Conservation (phyloP, 441 rosid species). For the Populus hybrid region DNA sequence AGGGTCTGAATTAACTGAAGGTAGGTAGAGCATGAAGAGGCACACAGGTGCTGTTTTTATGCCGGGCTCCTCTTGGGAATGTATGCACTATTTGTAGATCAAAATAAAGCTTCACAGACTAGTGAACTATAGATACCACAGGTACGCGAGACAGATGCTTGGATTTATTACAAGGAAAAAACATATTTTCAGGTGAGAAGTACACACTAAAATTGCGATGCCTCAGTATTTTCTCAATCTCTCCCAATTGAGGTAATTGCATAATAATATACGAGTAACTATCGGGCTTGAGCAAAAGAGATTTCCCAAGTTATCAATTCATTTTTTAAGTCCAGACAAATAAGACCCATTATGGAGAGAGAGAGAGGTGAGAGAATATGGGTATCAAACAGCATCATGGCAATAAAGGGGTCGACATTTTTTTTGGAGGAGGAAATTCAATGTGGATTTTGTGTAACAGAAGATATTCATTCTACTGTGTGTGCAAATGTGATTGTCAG, state of each 20-base stretch:
- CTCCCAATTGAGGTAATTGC: background rate
- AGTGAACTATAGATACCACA: background rate
- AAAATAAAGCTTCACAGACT: slow-evolving; percentile 1
- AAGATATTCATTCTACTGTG: slow-evolving; percentile 15
- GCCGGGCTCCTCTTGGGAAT: background rate
- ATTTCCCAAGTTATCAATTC: background rate
- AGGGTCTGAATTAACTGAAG: background rate
- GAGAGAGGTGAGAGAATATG: slow-evolving; percentile 1
- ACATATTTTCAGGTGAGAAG: slow-evolving; percentile 8
- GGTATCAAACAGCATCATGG: slow-evolving; percentile 5
- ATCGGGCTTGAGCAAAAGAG: background rate
- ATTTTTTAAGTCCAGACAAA: slow-evolving; percentile 11
- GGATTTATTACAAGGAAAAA: slow-evolving; percentile 1
- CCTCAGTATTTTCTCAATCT: background rate
- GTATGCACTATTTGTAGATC: background rate
- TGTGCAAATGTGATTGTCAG: slow-evolving; percentile 1
- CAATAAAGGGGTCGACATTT: slow-evolving; percentile 21
- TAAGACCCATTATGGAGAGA: slow-evolving; percentile 15
- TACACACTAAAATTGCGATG: background rate
- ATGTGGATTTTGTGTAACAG: slow-evolving; percentile 6
- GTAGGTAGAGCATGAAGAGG: background rate
- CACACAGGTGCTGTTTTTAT: background rate
- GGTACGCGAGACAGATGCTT: background rate
- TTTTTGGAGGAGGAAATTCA: slow-evolving; percentile 23
- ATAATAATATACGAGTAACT: background rate